phyloP scores from a whole-genome alignment of 2,329 filamentous ascomycete genomes.

The Zasmidium citrigriseum region DNA sequence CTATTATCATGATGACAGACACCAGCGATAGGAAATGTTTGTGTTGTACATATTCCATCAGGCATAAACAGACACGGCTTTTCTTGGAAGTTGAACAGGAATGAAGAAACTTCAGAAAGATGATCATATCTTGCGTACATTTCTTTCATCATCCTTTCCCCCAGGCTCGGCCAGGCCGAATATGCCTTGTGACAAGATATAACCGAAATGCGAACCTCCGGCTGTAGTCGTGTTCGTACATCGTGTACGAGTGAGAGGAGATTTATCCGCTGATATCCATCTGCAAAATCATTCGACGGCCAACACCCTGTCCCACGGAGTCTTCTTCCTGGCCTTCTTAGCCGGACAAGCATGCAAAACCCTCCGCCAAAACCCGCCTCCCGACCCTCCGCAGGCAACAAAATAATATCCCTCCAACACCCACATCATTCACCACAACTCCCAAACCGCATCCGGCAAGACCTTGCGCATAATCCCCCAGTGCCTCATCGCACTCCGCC shows the following conservation, averaged over 20 bases:
- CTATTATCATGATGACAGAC: neutral
- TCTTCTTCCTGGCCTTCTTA: too few relatives aligned
- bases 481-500: slow-evolving; percentile 76
- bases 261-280: neutral
- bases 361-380: too few relatives aligned
- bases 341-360: too few relatives aligned
- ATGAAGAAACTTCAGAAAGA: neutral
- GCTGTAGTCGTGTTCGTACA: too few relatives aligned
- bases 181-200: too few relatives aligned
- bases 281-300: too few relatives aligned
- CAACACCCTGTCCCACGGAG: too few relatives aligned
- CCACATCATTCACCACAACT: slow-evolving; percentile 62
- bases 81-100: neutral
- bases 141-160: neutral
- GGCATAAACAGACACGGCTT: neutral
- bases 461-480: slow-evolving; percentile 91
- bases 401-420: neutral
- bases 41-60: slow-evolving; percentile 9
- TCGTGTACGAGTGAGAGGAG: too few relatives aligned
- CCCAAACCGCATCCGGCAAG: slow-evolving; percentile 77
- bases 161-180: neutral
- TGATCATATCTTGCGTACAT: neutral
- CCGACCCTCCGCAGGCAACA: neutral
- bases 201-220: too few relatives aligned
- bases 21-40: neutral